These are phyloP conservation scores for Begonia peltatifolia DNA, from an alignment of 306 rosid genomes.

Conservation along the genomic window DNA sequence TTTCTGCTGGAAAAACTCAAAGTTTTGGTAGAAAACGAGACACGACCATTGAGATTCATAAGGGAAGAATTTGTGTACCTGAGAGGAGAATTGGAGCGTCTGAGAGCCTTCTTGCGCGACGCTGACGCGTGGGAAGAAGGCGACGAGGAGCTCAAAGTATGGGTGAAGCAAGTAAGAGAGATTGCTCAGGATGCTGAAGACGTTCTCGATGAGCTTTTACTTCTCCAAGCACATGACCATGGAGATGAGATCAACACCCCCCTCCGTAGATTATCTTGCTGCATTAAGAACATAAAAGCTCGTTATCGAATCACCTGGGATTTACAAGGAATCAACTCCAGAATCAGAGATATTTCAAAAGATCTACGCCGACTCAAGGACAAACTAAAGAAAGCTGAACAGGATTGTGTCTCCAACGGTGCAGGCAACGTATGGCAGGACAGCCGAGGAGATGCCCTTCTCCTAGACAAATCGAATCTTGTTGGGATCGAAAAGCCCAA, in stretches of 20 bases:
- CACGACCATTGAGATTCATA: background rate
- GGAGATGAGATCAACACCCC: background rate
- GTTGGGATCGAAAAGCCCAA: slow-evolving; percentile 37
- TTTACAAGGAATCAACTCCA: slow-evolving; percentile 19
- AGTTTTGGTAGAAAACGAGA: background rate
- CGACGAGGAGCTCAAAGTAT: slow-evolving; percentile 27
- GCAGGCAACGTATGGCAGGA: slow-evolving; percentile 15
- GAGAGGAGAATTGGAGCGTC: slow-evolving; percentile 26
- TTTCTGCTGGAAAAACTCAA: slow-evolving; percentile 1
- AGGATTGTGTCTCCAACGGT: background rate
- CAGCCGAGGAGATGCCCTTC: slow-evolving; percentile 44
- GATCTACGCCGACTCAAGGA: slow-evolving; percentile 14
- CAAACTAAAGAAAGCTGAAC: slow-evolving; percentile 3
- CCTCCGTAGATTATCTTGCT: background rate
- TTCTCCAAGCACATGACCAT: slow-evolving; percentile 15
- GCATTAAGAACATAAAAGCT: slow-evolving; percentile 11
- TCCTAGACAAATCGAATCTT: slow-evolving; percentile 45
- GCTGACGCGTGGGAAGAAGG: slow-evolving; percentile 27
- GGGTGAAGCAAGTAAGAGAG: slow-evolving; percentile 32
- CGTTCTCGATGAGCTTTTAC: slow-evolving; percentile 28
- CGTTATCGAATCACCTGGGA: slow-evolving; percentile 19
- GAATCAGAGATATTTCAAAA: slow-evolving; percentile 14
- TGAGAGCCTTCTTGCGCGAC: slow-evolving; percentile 16
- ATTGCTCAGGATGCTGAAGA: slow-evolving; percentile 38
- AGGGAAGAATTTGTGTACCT: slow-evolving; percentile 24